Conservation (phyloP, 164 flowering plant species). For the Berberis thunbergii region DNA sequence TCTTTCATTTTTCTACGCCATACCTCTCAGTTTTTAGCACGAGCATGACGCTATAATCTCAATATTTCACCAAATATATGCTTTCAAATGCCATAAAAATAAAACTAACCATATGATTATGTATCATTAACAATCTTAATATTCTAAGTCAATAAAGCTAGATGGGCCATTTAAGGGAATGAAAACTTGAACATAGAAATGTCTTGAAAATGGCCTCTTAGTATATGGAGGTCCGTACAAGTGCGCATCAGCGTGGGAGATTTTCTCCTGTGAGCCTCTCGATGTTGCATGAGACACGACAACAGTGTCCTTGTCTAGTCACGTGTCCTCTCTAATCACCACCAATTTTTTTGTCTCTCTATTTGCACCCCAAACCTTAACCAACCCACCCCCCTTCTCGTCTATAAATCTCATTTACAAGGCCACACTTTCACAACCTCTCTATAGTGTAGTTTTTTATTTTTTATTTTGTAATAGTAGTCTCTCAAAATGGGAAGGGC, state of each 20-base stretch:
- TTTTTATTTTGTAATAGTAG: neutral
- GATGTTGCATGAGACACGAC: slow-evolving; percentile 53
- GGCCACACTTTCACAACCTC: neutral
- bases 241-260: slow-evolving; percentile 33
- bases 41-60: too few species aligned
- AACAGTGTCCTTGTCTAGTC: neutral
- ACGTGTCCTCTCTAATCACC: slow-evolving; percentile 41
- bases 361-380: neutral
- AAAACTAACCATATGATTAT: too few species aligned
- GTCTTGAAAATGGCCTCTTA: neutral
- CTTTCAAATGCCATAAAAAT: too few species aligned
- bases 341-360: slow-evolving; percentile 1
- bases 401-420: too few species aligned
- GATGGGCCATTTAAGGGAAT: neutral
- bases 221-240: neutral
- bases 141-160: too few species aligned
- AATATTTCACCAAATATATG: too few species aligned
- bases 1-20: too few species aligned
- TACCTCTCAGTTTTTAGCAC: too few species aligned
- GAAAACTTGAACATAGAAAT: neutral
- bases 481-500: slow-evolving; percentile 60
- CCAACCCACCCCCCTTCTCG: too few species aligned
- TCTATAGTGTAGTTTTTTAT: neutral
- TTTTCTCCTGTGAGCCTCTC: slow-evolving; percentile 26
- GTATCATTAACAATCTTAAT: too few species aligned